Percentiles rank a stretch among this genome's conserved stretches.
phyloP scores from a whole-genome alignment of 2,329 filamentous ascomycete genomes.

The Penicillium aurantiogriseum region DNA sequence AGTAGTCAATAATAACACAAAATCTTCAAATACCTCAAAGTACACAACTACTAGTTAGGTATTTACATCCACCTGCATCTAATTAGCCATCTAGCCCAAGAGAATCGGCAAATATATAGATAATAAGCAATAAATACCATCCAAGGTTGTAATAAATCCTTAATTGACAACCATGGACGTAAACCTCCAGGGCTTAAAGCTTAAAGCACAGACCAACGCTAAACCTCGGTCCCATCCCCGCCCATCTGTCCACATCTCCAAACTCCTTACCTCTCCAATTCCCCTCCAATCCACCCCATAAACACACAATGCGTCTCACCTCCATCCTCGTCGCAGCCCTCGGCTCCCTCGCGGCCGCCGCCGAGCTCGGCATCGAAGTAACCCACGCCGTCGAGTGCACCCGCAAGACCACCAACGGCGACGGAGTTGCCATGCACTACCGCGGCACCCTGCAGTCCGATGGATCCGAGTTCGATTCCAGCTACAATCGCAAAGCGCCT shows the following conservation, averaged over 20 bases:
- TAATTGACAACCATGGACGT: not conserved
- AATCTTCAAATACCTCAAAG: not conserved
- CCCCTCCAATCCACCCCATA: not conserved
- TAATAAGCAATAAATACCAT: not conserved
- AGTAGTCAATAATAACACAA: not conserved
- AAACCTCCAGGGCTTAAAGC: not conserved
- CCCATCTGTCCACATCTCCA: slow-evolving; percentile 11
- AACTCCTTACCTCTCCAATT: not conserved
- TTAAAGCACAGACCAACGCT: slow-evolving; percentile 14
- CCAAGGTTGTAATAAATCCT: not conserved
- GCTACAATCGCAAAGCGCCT: slow-evolving; percentile 73
- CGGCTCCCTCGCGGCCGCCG: slow-evolving; percentile 50
- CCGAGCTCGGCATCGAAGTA: slow-evolving; percentile 70
- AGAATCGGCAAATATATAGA: not conserved
- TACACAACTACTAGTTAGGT: not conserved
- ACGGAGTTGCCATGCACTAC: slow-evolving; percentile 85
- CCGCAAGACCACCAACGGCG: slow-evolving; percentile 72
- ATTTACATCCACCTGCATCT: not conserved
- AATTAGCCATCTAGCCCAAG: too few species aligned
- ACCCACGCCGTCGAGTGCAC: slow-evolving; percentile 72
- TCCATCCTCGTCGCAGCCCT: slow-evolving; percentile 41
- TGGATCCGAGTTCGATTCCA: slow-evolving; percentile 79
- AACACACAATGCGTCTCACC: slow-evolving; percentile 46
- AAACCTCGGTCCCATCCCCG: slow-evolving; percentile 4
- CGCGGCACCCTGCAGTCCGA: slow-evolving; percentile 71